phyloP scores from a whole-genome alignment of 192 early-diverging fungal genomes.

The Kickxella alabastrina region DNA sequence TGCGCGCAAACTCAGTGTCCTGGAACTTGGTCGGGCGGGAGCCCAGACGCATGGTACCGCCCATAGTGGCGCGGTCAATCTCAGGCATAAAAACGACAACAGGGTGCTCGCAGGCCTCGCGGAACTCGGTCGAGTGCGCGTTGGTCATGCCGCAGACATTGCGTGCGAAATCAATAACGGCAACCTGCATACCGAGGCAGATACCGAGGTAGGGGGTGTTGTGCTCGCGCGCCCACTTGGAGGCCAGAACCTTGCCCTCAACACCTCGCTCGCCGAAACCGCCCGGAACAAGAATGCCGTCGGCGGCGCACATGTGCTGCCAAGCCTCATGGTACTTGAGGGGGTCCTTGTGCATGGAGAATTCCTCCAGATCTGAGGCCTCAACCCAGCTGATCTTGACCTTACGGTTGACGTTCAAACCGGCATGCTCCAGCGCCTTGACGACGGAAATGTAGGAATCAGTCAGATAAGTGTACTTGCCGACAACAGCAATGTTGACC shows the following conservation, averaged over 20 bases:
- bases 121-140: constrained; percentile 87
- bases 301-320: constrained; percentile 79
- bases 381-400: constrained; percentile 89
- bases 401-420: constrained; percentile 80
- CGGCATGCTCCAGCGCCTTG: constrained; percentile 94
- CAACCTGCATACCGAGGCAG: constrained; percentile 95
- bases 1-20: constrained; percentile 54
- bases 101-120: constrained; percentile 62
- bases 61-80: constrained; percentile 85
- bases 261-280: constrained; percentile 96
- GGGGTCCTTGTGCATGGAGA: constrained; percentile 70
- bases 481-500: constrained; percentile 88
- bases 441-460: constrained; percentile 97
- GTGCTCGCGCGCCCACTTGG: constrained; percentile 97
- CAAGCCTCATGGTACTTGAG: constrained; percentile 95
- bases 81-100: constrained; percentile 99
- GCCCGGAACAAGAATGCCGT: constrained; percentile 96
- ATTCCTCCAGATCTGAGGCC: constrained; percentile 82
- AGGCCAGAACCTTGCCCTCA: constrained; percentile 93
- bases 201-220: constrained; percentile 97
- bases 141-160: constrained; percentile 77
- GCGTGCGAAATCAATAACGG: constrained; percentile 96
- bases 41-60: constrained; percentile 97
- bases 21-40: constrained; percentile 77
- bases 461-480: constrained; percentile 95